Percentiles rank a stretch among this genome's conserved stretches.
These are phyloP conservation scores for Saccharomyces uvarum DNA, from an alignment of 1,139 yeast genomes.

Conservation along the genomic window DNA sequence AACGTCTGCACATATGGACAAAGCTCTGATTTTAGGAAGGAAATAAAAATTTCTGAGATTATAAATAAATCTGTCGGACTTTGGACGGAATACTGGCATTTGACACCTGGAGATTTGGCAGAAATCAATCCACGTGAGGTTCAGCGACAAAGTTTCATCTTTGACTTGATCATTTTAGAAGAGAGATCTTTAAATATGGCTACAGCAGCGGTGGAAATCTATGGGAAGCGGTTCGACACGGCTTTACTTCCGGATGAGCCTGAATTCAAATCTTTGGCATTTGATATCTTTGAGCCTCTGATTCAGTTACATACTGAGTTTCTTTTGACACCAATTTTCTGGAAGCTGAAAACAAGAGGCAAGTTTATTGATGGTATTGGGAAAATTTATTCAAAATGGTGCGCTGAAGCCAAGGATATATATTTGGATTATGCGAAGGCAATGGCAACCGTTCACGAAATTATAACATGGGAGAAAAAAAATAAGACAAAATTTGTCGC, in stretches of 20 bases:
- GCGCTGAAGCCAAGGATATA: constrained; percentile 46
- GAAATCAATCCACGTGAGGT: constrained; percentile 49
- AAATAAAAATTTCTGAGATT: constrained; percentile 30
- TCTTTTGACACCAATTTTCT: constrained; percentile 49
- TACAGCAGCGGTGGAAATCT: constrained; percentile 52
- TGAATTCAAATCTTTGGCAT: constrained; percentile 53
- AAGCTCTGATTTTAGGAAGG: constrained; percentile 26
- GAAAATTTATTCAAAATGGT: constrained; percentile 60
- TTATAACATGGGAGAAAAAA: constrained; percentile 47
- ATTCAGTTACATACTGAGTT: constrained; percentile 50
- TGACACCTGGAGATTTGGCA: constrained; percentile 49
- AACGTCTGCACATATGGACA: constrained; percentile 29
- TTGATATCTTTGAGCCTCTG: constrained; percentile 55
- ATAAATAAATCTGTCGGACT: constrained; percentile 37
- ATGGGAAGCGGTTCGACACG: constrained; percentile 42
- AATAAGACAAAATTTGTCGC: constrained; percentile 42
- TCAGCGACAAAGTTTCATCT: constrained; percentile 66
- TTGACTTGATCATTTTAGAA: constrained; percentile 68
- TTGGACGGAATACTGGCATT: constrained; percentile 74
- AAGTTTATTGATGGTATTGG: constrained; percentile 62
- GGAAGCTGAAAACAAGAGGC: constrained; percentile 49
- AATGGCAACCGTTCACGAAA: constrained; percentile 44
- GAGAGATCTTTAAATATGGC: constrained; percentile 69
- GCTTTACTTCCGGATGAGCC: constrained; percentile 41
- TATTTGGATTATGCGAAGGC: constrained; percentile 54